A percentile compares a stretch with the other conserved stretches of the same genome.
Conservation (phyloP, 768 basidiomycete species). For the Leucosporidium scottii region DNA sequence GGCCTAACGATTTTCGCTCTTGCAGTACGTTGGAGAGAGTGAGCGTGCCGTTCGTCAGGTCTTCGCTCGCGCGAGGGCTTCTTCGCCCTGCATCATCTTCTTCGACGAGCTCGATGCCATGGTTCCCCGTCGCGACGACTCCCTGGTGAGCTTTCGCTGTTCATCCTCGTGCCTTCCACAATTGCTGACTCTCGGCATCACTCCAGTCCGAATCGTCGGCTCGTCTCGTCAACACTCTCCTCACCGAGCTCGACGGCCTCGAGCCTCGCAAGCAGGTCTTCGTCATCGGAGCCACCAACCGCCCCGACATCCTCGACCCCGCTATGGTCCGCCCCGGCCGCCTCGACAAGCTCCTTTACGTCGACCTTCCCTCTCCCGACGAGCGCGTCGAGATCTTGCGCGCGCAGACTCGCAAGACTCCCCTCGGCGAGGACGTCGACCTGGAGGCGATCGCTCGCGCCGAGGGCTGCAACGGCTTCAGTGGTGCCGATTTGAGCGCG, state of each 20-base stretch:
- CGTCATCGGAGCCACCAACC: conserved; percentile 91
- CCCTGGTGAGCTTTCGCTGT: conserved; percentile 53
- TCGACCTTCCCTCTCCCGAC: conserved; percentile 84
- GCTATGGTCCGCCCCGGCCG: conserved; percentile 80
- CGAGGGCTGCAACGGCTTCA: conserved; percentile 70
- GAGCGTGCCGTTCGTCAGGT: conserved; percentile 91
- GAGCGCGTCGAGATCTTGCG: conserved; percentile 77
- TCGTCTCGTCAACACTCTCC: conserved; percentile 85
- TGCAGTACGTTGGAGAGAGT: conserved; percentile 92
- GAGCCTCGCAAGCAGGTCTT: conserved; percentile 53
- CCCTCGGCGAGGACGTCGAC: conserved; percentile 53
- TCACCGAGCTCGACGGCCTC: conserved; percentile 88
- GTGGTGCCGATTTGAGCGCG: conserved; percentile 88
- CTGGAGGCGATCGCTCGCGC: conserved; percentile 59
- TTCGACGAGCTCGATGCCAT: conserved; percentile 94
- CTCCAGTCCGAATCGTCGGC: conserved; percentile 31
- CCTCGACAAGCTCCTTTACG: conserved; percentile 92
- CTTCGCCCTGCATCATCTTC: conserved; percentile 89
- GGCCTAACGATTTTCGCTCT: not conserved
- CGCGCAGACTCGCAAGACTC: conserved; percentile 72
- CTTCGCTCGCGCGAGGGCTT: conserved; percentile 86
- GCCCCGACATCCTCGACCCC: conserved; percentile 91
- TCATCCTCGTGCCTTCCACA: not conserved
- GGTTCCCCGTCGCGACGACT: conserved; percentile 83
- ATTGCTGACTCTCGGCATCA: not conserved